Percentiles rank a stretch among this genome's conserved stretches.
Conservation (phyloP, 2,329 filamentous ascomycete species). For the Nemania sp. region DNA sequence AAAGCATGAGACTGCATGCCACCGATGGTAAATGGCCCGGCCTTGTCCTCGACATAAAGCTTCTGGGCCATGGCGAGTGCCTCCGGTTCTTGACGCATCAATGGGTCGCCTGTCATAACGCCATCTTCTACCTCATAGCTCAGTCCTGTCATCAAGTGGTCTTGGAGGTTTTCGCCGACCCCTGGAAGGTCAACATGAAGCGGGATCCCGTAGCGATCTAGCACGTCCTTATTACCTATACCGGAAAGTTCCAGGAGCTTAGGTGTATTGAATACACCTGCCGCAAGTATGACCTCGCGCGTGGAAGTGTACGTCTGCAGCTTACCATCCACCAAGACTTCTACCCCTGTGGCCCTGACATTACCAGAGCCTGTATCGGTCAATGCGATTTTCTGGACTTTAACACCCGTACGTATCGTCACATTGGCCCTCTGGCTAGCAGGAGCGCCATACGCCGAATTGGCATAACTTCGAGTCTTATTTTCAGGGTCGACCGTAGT, state of each 20-base stretch:
- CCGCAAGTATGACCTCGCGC: slow-evolving; percentile 27
- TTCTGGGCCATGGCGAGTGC: slow-evolving; percentile 23
- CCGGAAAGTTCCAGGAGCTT: slow-evolving; percentile 32
- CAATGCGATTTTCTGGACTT: not conserved
- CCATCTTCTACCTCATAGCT: slow-evolving; percentile 24
- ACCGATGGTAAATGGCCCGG: slow-evolving; percentile 30
- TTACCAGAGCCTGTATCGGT: not conserved
- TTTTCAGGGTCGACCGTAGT: slow-evolving; percentile 21
- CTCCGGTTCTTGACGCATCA: slow-evolving; percentile 26
- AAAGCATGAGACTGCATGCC: slow-evolving; percentile 32
- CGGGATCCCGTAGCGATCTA: slow-evolving; percentile 5
- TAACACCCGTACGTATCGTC: not conserved
- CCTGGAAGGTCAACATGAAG: slow-evolving; percentile 16
- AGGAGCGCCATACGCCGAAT: slow-evolving; percentile 24
- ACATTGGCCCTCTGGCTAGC: slow-evolving; percentile 26
- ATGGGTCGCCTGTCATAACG: slow-evolving; percentile 17
- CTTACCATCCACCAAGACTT: not conserved
- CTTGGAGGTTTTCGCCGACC: slow-evolving; percentile 27
- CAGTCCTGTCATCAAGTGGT: slow-evolving; percentile 23
- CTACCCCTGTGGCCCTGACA: not conserved
- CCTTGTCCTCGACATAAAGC: slow-evolving; percentile 26
- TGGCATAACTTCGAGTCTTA: slow-evolving; percentile 29
- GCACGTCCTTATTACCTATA: slow-evolving; percentile 18
- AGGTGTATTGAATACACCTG: slow-evolving; percentile 27
- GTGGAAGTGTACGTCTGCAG: not conserved